These are phyloP conservation scores for Pelargonium cotyledonis DNA, from an alignment of 441 rosid genomes.

Conservation along the genomic window DNA sequence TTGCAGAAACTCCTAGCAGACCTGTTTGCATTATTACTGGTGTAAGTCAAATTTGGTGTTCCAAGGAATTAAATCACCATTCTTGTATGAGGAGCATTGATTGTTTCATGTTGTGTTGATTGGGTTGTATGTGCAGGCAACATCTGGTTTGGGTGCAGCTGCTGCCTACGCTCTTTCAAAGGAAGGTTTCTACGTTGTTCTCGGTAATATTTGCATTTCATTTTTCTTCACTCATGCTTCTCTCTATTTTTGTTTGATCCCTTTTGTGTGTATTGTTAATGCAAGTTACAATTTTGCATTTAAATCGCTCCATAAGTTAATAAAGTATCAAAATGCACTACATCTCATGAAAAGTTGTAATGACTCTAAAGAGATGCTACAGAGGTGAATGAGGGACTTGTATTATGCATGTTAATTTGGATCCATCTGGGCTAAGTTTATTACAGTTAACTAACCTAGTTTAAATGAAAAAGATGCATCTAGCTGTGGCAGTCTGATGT, in stretches of 20 bases:
- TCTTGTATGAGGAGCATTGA: neutral
- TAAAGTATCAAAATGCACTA: too few relatives aligned
- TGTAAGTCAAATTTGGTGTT: slow-evolving; percentile 27
- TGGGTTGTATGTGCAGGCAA: slow-evolving; percentile 44
- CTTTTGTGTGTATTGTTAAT: too few relatives aligned
- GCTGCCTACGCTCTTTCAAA: slow-evolving; percentile 68
- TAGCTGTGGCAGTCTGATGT: too few relatives aligned
- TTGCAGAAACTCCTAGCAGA: slow-evolving; percentile 18
- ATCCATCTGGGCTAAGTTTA: too few relatives aligned
- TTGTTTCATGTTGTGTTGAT: neutral
- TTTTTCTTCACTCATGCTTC: neutral
- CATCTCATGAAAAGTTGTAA: too few relatives aligned
- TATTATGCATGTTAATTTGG: too few relatives aligned
- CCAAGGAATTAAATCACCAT: neutral
- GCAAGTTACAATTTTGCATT: too few relatives aligned
- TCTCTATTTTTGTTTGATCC: neutral
- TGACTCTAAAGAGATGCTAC: too few relatives aligned
- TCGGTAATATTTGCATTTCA: slow-evolving; percentile 38
- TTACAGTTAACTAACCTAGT: too few relatives aligned
- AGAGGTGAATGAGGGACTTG: too few relatives aligned
- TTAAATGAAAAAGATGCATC: too few relatives aligned
- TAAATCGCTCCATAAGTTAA: too few relatives aligned
- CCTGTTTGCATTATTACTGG: slow-evolving; percentile 76
- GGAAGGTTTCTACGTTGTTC: slow-evolving; percentile 64
- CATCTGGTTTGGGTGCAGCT: slow-evolving; percentile 80